Evolutionary conservation across 306 rosid species (phyloP), one percentile per base, ranked within the genome.

Genomic region (Medicago arabica): DNA sequence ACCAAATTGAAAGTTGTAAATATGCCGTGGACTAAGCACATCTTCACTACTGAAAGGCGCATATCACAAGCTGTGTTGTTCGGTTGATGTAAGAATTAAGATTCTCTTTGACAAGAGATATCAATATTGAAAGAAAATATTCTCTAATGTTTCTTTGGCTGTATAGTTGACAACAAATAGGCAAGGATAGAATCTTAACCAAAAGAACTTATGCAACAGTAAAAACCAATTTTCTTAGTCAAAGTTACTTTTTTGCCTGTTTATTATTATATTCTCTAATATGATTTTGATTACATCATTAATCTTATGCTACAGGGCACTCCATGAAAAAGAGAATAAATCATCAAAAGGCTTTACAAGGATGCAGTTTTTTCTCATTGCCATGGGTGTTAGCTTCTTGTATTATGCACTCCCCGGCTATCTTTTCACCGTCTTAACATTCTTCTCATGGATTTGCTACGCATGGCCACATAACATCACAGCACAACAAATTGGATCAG

Each of bases 401-500:
- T 96, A 96, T 63, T 96, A 96, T 85, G 92, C 89, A 16, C 82
- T 96, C 74, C 99, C 99, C 2, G 99, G 99, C 62, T 96, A 96
- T 72, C 87, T 92, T 57, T 82, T 96, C 74, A 80, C 88, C 0
- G 80, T 92, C 78, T 80, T 96, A 69, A 84, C 99, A 66, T 96
- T 92, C 92, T 96, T 96, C 83, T 96, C 99, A 16, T 96, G 99
- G 99, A 84, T 96, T 4, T 96, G 99, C 87, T 96, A 96, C 93
- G 96, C 84, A 23, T 92, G 97, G 96, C 99, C 99, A 4, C 85
- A 82, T 75, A 96, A 59, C 65, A 88, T 96, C 83, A 96, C 99
- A 0, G 99, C 99, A 67, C 99, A 96, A 66, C 99, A 96, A 83
- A 40, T 96, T 10, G 99, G 99, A 4, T 96, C 99, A 34, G 93